These are phyloP conservation scores for Starmera amethionina DNA, from an alignment of 805 yeast species.

Conservation along the genomic window DNA sequence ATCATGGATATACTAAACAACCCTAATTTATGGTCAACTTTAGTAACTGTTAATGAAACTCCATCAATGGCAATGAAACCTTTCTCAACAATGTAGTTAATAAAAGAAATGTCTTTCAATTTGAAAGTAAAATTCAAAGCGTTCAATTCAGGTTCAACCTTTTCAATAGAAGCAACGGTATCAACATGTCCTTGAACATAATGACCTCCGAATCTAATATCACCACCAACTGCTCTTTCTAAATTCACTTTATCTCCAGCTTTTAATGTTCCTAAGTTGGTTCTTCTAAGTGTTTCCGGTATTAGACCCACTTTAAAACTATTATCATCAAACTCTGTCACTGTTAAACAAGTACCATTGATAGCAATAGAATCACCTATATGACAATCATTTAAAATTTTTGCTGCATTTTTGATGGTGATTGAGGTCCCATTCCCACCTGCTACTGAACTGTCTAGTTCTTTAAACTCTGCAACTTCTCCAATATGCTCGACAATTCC, in stretches of 20 bases:
- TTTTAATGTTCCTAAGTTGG: constrained; percentile 58
- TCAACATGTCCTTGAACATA: constrained; percentile 98
- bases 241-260: constrained; percentile 63
- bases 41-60: constrained; percentile 79
- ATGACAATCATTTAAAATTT: constrained; percentile 69
- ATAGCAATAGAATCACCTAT: constrained; percentile 91
- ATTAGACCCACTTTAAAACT: constrained; percentile 85
- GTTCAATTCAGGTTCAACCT: constrained; percentile 52
- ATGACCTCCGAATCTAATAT: constrained; percentile 91
- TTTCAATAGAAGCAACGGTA: constrained; percentile 62
- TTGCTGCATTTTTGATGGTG: constrained; percentile 48
- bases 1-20: constrained; percentile 85
- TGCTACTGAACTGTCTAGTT: constrained; percentile 35
- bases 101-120: constrained; percentile 49
- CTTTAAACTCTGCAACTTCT: constrained; percentile 38
- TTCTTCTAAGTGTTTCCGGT: constrained; percentile 81
- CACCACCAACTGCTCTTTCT: constrained; percentile 81
- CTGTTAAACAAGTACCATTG: constrained; percentile 87
- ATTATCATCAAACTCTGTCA: constrained; percentile 58
- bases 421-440: constrained; percentile 74
- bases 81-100: constrained; percentile 79
- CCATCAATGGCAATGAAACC: constrained; percentile 95
- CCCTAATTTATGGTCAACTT: constrained; percentile 47
- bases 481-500: constrained; percentile 89
- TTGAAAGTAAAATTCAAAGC: constrained; percentile 69